These are phyloP conservation scores for Microdochium paspali DNA, from an alignment of 2,329 filamentous ascomycete genomes.

Conservation along the genomic window DNA sequence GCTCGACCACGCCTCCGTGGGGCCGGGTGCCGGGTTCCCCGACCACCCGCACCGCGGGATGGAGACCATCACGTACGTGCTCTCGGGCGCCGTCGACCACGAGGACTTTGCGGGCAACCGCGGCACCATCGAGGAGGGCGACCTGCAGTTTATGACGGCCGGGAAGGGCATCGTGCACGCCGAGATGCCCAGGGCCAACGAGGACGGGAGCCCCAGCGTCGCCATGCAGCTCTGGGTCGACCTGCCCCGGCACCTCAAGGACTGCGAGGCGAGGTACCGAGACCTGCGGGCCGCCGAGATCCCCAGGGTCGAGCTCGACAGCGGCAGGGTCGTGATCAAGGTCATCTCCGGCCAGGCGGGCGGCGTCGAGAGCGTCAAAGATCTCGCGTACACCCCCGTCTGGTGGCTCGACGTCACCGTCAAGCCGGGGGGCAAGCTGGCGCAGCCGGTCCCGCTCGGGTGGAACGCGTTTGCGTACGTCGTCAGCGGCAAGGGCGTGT, in stretches of 20 bases:
- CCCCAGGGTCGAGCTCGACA: slow-evolving; percentile 61
- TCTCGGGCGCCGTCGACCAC: slow-evolving; percentile 52
- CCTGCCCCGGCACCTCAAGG: slow-evolving; percentile 71
- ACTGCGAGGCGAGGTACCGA: slow-evolving; percentile 84
- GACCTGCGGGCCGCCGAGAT: slow-evolving; percentile 76
- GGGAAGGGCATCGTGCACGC: slow-evolving; percentile 87
- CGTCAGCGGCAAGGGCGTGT: slow-evolving; percentile 62
- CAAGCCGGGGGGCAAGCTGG: slow-evolving; percentile 66
- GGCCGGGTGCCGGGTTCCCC: slow-evolving; percentile 76
- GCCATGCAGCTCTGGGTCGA: slow-evolving; percentile 97
- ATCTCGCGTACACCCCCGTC: slow-evolving; percentile 93
- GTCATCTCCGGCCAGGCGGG: slow-evolving; percentile 82
- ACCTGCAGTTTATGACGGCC: slow-evolving; percentile 97
- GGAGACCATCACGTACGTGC: slow-evolving; percentile 72
- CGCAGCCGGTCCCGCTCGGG: slow-evolving; percentile 63
- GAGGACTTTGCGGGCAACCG: slow-evolving; percentile 31
- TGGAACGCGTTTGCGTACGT: slow-evolving; percentile 92
- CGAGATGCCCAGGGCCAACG: slow-evolving; percentile 80
- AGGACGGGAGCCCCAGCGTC: slow-evolving; percentile 67
- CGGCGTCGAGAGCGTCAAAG: slow-evolving; percentile 77
- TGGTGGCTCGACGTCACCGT: slow-evolving; percentile 85
- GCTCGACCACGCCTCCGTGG: slow-evolving; percentile 85
- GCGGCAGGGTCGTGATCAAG: slow-evolving; percentile 69
- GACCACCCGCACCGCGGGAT: slow-evolving; percentile 81
- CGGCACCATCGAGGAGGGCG: slow-evolving; percentile 78